phyloP scores from a whole-genome alignment of 2,329 filamentous ascomycete species.

The Fusarium mexicanum region DNA sequence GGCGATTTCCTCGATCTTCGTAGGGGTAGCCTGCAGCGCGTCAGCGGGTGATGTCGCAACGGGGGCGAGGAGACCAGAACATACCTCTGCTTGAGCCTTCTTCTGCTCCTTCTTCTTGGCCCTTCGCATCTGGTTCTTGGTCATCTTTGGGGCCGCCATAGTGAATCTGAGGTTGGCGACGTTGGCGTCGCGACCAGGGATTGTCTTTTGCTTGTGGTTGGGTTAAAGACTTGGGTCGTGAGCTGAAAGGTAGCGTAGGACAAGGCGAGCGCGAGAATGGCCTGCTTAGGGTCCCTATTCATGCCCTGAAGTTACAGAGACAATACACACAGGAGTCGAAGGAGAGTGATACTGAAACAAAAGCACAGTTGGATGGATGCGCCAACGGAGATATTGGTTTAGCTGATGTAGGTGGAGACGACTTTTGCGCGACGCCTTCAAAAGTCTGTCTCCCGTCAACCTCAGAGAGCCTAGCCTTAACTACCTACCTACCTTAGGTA shows the following conservation, averaged over 20 bases:
- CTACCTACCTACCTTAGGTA: too few relatives aligned
- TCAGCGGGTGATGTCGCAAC: conserved; percentile 12
- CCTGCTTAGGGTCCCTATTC: conserved; percentile 52
- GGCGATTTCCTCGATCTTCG: conserved; percentile 29
- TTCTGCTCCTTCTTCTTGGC: conserved; percentile 96
- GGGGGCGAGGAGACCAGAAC: not conserved
- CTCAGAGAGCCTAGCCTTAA: not conserved
- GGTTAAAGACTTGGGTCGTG: conserved; percentile 48
- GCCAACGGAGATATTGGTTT: conserved; percentile 33
- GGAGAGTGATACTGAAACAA: not conserved
- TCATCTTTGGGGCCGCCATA: conserved; percentile 77
- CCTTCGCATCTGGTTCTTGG: conserved; percentile 93
- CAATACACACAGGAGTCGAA: not conserved
- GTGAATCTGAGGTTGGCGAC: conserved; percentile 46
- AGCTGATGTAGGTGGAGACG: conserved; percentile 25
- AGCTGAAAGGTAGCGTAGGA: conserved; percentile 52
- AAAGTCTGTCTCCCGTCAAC: conserved; percentile 9
- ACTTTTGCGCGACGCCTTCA: conserved; percentile 19
- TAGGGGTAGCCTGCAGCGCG: conserved; percentile 33
- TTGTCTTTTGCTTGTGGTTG: conserved; percentile 41
- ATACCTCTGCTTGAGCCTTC: conserved; percentile 68
- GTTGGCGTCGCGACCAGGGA: conserved; percentile 39
- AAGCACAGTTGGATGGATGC: conserved; percentile 21
- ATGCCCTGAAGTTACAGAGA: conserved; percentile 39
- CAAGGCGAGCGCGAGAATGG: conserved; percentile 46